Evolutionary conservation across 371 early-diverging fungal genomes (phyloP).

Genomic region (Mucor ambiguus): DNA sequence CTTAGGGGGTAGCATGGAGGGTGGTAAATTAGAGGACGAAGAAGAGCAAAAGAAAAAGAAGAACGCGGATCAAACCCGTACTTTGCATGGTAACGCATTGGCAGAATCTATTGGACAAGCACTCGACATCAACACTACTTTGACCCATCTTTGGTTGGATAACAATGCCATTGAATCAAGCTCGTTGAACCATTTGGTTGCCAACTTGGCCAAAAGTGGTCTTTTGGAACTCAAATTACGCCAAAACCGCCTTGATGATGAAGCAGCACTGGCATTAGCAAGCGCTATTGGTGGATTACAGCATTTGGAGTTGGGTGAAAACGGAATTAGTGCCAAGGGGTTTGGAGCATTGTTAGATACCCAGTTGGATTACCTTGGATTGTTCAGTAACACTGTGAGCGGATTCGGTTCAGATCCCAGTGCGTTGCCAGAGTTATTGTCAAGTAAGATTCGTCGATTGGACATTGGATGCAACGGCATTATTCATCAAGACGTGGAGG

Average conservation of each 20-base stretch:
- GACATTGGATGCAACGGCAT: slow-evolving; percentile 62
- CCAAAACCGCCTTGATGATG: slow-evolving; percentile 56
- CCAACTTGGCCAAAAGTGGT: slow-evolving; percentile 17
- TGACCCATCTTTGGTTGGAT: slow-evolving; percentile 54
- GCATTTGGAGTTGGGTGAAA: slow-evolving; percentile 55
- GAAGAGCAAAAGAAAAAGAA: slow-evolving; percentile 16
- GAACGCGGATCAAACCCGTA: slow-evolving; percentile 25
- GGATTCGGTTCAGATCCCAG: slow-evolving; percentile 45
- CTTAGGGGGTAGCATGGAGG: background rate
- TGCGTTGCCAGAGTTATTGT: slow-evolving; percentile 31
- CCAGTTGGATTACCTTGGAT: slow-evolving; percentile 46
- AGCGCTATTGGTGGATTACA: slow-evolving; percentile 30
- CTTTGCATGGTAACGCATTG: slow-evolving; percentile 50
- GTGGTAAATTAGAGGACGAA: slow-evolving; percentile 21
- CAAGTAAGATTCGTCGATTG: slow-evolving; percentile 39
- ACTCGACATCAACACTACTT: slow-evolving; percentile 29
- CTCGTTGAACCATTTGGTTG: slow-evolving; percentile 17
- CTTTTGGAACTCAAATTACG: slow-evolving; percentile 50
- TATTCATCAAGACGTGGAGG: slow-evolving; percentile 46
- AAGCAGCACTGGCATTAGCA: slow-evolving; percentile 40
- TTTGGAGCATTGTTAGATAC: slow-evolving; percentile 45
- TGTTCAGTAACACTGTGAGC: slow-evolving; percentile 53
- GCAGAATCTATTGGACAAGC: slow-evolving; percentile 35
- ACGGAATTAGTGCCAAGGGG: slow-evolving; percentile 45
- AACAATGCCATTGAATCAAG: slow-evolving; percentile 52